phyloP scores from a whole-genome alignment of 2,329 filamentous ascomycete genomes.

The Shiraia sp. region DNA sequence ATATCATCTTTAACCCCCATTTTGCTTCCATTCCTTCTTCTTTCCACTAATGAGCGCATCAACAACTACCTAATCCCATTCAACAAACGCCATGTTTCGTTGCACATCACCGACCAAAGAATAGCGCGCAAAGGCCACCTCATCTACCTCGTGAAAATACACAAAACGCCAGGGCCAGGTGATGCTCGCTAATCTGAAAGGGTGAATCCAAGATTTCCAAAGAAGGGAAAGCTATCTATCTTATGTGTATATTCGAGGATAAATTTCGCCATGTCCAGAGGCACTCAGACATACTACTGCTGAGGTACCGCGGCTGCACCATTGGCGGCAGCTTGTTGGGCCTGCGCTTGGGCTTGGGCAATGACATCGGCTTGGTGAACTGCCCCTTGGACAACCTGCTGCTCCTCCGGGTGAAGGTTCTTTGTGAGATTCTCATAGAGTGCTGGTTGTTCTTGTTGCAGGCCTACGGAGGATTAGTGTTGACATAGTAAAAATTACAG shows the following conservation, averaged over 20 bases:
- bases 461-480: slow-evolving; percentile 59
- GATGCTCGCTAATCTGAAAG: slow-evolving; percentile 39
- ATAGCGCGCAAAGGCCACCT: slow-evolving; percentile 19
- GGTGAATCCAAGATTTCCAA: slow-evolving; percentile 26
- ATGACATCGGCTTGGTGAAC: slow-evolving; percentile 71
- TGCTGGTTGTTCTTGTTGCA: slow-evolving; percentile 89
- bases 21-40: slow-evolving; percentile 6
- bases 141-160: slow-evolving; percentile 12
- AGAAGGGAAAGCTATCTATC: slow-evolving; percentile 26
- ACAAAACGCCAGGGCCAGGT: slow-evolving; percentile 30
- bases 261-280: neutral
- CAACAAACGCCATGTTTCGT: slow-evolving; percentile 21
- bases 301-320: slow-evolving; percentile 19
- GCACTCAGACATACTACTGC: slow-evolving; percentile 15
- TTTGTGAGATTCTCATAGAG: slow-evolving; percentile 82
- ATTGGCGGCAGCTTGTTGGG: slow-evolving; percentile 25
- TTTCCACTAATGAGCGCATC: slow-evolving; percentile 5
- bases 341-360: slow-evolving; percentile 30
- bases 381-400: slow-evolving; percentile 76
- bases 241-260: slow-evolving; percentile 5
- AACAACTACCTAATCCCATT: slow-evolving; percentile 7
- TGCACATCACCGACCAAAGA: slow-evolving; percentile 8
- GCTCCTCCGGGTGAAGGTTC: slow-evolving; percentile 78
- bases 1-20: slow-evolving; percentile 16
- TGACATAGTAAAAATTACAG: neutral